Conservation (phyloP, 2,329 filamentous ascomycete species). For the Apiospora saccharicola region DNA sequence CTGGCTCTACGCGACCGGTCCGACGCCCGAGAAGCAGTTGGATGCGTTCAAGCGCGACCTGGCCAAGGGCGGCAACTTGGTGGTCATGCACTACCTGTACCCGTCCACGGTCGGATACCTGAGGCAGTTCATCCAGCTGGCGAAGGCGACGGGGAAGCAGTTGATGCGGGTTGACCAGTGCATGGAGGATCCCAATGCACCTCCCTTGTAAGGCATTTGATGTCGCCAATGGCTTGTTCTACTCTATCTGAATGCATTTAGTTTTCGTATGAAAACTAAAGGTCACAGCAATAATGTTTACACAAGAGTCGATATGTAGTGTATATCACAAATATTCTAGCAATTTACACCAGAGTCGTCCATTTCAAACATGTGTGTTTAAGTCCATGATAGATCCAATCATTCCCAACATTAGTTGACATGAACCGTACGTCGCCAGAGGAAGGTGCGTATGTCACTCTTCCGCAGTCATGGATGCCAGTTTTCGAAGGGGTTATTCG, state of each 20-base stretch:
- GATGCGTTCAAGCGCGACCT: slow-evolving; percentile 71
- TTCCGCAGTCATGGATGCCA: neutral
- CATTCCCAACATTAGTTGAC: neutral
- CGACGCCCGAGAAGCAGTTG: slow-evolving; percentile 71
- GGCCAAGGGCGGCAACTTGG: slow-evolving; percentile 66
- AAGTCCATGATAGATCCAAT: neutral
- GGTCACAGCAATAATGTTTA: too few species aligned
- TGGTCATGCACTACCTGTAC: slow-evolving; percentile 75
- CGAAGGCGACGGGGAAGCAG: slow-evolving; percentile 68
- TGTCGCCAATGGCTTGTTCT: neutral
- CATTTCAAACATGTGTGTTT: neutral
- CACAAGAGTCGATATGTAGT: neutral
- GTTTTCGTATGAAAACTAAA: too few species aligned
- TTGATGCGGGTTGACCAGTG: slow-evolving; percentile 74
- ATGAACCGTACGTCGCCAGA: neutral
- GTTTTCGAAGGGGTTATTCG: neutral
- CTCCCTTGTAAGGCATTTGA: slow-evolving; percentile 33
- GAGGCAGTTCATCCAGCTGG: slow-evolving; percentile 68
- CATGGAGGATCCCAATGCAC: slow-evolving; percentile 67
- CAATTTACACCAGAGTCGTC: neutral
- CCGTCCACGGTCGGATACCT: slow-evolving; percentile 70
- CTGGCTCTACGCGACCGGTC: slow-evolving; percentile 69
- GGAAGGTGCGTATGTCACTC: neutral
- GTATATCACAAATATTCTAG: neutral
- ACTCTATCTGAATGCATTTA: neutral